Conservation (phyloP, 2,329 filamentous ascomycete species). For the Arthrobotrys entomopaga region DNA sequence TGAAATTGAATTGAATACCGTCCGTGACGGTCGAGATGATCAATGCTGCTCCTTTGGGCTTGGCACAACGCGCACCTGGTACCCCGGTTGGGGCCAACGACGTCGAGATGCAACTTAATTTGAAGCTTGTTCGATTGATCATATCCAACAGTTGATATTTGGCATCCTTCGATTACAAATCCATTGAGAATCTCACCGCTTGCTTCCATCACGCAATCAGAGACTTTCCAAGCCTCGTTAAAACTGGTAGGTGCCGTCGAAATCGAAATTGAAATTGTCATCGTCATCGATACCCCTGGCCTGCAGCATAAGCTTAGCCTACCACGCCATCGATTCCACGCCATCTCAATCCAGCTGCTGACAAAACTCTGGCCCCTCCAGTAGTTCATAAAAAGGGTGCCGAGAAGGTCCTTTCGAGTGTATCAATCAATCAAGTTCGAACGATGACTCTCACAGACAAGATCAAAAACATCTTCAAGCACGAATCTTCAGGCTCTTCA, state of each 20-base stretch:
- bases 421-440: constrained; percentile 4
- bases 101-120: neutral
- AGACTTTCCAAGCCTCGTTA: neutral
- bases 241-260: constrained; percentile 7
- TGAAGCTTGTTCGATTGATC: neutral
- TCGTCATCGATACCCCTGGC: constrained; percentile 22
- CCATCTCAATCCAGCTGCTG: constrained; percentile 30
- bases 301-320: constrained; percentile 51
- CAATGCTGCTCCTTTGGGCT: no score
- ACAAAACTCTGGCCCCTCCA: constrained; percentile 22
- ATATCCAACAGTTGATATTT: neutral
- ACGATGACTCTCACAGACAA: constrained; percentile 36
- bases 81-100: no score
- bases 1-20: no score
- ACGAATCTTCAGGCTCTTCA: constrained; percentile 30
- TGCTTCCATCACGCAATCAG: constrained; percentile 19
- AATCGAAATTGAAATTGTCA: constrained; percentile 27
- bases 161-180: constrained; percentile 27
- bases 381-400: constrained; percentile 10
- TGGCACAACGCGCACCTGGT: no score
- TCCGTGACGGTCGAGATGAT: no score
- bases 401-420: neutral
- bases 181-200: no score
- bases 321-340: constrained; percentile 40
- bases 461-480: constrained; percentile 48